phyloP scores from a whole-genome alignment of 177 flowering plant genomes.

The Vitis hybrid region DNA sequence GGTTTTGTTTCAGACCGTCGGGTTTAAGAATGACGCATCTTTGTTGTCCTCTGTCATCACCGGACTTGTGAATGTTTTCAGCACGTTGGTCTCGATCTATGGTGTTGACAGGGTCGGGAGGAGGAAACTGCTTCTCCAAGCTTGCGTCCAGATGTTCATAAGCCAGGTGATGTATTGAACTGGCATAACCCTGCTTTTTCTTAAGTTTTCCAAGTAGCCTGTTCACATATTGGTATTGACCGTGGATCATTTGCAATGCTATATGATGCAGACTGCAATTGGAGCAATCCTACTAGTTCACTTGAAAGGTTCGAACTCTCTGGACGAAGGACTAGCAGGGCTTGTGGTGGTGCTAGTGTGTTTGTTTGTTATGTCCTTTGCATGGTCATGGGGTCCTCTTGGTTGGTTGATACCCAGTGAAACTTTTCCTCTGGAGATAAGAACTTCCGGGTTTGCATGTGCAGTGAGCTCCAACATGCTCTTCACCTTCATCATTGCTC shows the following conservation, averaged over 20 bases:
- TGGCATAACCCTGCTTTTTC: too few relatives aligned
- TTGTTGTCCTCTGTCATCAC: conserved; percentile 49
- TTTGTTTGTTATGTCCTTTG: conserved; percentile 36
- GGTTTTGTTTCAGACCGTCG: too few relatives aligned
- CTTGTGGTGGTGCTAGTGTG: conserved; percentile 41
- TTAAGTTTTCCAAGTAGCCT: not conserved
- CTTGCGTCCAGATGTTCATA: conserved; percentile 58
- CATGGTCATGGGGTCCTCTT: conserved; percentile 61
- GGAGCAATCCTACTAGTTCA: conserved; percentile 28
- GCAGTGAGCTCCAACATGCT: conserved; percentile 62
- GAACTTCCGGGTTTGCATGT: conserved; percentile 53
- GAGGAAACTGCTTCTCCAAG: conserved; percentile 44
- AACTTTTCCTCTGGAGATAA: conserved; percentile 50
- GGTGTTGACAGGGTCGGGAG: conserved; percentile 49
- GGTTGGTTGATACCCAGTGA: conserved; percentile 57
- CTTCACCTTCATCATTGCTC: conserved; percentile 59
- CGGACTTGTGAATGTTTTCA: conserved; percentile 51
- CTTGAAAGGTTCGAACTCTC: conserved; percentile 10
- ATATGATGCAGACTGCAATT: conserved; percentile 18
- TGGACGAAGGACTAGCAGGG: conserved; percentile 16
- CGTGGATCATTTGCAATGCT: too few relatives aligned
- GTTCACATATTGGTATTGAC: not conserved
- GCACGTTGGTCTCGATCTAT: conserved; percentile 46
- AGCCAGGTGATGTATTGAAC: conserved; percentile 32
- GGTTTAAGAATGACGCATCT: too few relatives aligned